Evolutionary conservation across 1,284 basidiomycete species (phyloP), one percentile per base, ranked within the genome.

Genomic region (Heterobasidion parviporum): DNA sequence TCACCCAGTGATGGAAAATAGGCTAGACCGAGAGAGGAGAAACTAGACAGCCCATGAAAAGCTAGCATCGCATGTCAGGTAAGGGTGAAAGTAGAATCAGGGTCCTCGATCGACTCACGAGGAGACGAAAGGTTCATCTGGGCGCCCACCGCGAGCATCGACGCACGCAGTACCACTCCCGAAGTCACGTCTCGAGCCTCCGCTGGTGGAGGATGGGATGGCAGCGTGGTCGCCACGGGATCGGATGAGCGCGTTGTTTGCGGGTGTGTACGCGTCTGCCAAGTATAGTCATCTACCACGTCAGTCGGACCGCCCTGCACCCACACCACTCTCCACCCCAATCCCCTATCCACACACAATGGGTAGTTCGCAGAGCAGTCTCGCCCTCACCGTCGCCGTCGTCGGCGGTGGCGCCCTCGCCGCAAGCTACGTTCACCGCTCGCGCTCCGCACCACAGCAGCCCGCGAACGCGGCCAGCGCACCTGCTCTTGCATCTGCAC

Each of bases 351-450:
- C 46, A 48, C 41, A 14, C 41, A 54, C 52, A 54, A 82, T 82
- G 81, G 81, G 81, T 53, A 74, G 75, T 12, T 63, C 73, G 47
- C 75, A 77, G 57, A 80, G 78, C 62, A 65, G 70, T 50, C 52
- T 80, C 33, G 69, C 77, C 70, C 49, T 71, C 16, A 53, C 74
- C 49, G 70, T 75, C 16, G 68, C 70, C 16, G 66, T 71, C 35
- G 69, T 77, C 50, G 66, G 78, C 33, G 74, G 71, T 8, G 77
- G 75, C 47, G 73, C 74, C 14, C 65, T 77, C 54, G 73, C 72
- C 4, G 65, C 75, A 45, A 74, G 74, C 35, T 77, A 75, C 62
- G 63, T 68, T 53, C 64, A 63, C 57, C 61, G 55, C 56, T 48
- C 54, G 52, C 57, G 50, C 55, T 12, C 55, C 38, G 18, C 54